These are phyloP conservation scores for Rubia balearica DNA, from an alignment of 305 asterid species.

Conservation along the genomic window DNA sequence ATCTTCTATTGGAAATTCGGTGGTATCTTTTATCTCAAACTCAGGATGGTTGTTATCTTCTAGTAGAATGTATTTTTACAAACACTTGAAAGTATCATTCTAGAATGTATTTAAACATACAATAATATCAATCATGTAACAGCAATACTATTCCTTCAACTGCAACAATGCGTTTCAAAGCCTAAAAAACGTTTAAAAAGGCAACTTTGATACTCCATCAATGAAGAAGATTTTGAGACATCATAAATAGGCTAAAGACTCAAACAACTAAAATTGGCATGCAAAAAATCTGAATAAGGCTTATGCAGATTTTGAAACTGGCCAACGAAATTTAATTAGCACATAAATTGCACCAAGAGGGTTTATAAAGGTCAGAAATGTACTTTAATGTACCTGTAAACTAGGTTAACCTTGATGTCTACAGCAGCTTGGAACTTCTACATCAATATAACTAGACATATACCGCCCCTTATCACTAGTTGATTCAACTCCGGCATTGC, in stretches of 20 bases:
- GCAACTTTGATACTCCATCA: not conserved
- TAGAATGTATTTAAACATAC: too few relatives aligned
- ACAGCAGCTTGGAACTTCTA: constrained; percentile 45
- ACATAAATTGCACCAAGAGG: not conserved
- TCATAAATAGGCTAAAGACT: not conserved
- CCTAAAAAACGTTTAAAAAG: not conserved
- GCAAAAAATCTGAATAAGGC: not conserved
- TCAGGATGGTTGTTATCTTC: too few relatives aligned
- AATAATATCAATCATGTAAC: too few relatives aligned
- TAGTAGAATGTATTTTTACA: not conserved
- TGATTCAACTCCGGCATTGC: constrained; percentile 38
- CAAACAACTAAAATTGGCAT: not conserved
- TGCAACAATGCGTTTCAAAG: too few relatives aligned
- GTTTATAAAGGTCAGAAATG: too few relatives aligned
- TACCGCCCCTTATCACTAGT: constrained; percentile 59
- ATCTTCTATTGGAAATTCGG: too few relatives aligned
- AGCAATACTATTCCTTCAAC: too few relatives aligned
- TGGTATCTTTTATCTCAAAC: too few relatives aligned
- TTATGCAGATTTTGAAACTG: too few relatives aligned
- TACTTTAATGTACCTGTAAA: constrained; percentile 51
- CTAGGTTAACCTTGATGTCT: constrained; percentile 74
- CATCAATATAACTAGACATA: constrained; percentile 55
- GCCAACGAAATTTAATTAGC: not conserved
- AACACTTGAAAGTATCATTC: not conserved
- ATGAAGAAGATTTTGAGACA: too few relatives aligned